phyloP scores from a whole-genome alignment of 441 rosid species.

The Euphorbia schlechtendalii region DNA sequence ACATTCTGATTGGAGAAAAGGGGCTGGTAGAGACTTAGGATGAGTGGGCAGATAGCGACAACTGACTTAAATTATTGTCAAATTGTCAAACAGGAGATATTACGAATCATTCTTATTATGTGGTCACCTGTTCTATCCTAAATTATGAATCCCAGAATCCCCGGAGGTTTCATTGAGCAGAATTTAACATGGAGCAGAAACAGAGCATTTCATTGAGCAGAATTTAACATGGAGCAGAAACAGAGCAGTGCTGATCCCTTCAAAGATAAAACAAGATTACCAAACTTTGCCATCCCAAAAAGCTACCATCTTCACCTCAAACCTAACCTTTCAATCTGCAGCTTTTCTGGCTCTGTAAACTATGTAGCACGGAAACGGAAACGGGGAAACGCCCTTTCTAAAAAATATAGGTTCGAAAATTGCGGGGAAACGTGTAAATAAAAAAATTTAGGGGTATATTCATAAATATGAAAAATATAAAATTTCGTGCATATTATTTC shows the following conservation, averaged over 20 bases:
- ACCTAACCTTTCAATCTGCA: constrained; percentile 28
- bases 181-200: constrained; percentile 22
- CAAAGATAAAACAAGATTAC: constrained; percentile 35
- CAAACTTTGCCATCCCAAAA: constrained; percentile 27
- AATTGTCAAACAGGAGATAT: neutral
- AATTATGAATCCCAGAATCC: neutral
- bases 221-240: constrained; percentile 22
- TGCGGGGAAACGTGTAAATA: too few species aligned
- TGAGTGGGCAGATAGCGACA: neutral
- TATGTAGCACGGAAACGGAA: too few species aligned
- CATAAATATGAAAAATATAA: too few species aligned
- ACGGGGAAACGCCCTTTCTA: too few species aligned
- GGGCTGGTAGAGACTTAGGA: too few species aligned
- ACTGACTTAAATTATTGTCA: too few species aligned
- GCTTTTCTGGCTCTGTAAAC: constrained; percentile 24
- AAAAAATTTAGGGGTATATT: too few species aligned
- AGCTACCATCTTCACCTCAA: constrained; percentile 30
- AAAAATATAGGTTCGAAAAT: too few species aligned
- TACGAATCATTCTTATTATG: too few species aligned
- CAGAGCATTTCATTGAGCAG: too few species aligned
- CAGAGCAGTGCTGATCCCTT: constrained; percentile 22
- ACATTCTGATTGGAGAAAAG: too few species aligned
- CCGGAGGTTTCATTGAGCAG: neutral
- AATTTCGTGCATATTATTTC: too few species aligned
- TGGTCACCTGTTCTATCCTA: neutral